Percentiles rank a stretch among this genome's conserved stretches.
These are phyloP conservation scores for Candida andamanensis DNA, from an alignment of 805 yeast species.

Conservation along the genomic window DNA sequence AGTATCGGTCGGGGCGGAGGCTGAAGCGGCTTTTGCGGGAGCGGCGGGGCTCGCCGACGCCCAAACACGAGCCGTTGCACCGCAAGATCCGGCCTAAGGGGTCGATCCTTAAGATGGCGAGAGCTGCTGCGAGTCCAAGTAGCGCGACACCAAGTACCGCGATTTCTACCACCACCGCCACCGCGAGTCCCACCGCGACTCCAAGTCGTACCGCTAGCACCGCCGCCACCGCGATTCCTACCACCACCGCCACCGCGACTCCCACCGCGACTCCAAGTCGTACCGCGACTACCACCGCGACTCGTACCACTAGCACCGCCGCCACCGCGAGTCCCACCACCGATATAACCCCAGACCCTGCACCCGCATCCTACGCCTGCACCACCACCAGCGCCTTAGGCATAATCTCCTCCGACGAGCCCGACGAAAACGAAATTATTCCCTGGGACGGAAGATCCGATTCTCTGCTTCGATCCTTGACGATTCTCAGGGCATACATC, in stretches of 20 bases:
- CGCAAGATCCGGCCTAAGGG: constrained; percentile 36
- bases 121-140: neutral
- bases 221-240: neutral
- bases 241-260: neutral
- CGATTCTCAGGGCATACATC: too few relatives aligned
- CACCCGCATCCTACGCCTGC: too few relatives aligned
- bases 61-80: constrained; percentile 40
- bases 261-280: neutral
- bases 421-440: too few relatives aligned
- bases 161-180: neutral
- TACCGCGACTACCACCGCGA: neutral
- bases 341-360: neutral
- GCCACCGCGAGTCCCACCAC: neutral
- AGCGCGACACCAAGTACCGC: neutral
- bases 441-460: too few relatives aligned
- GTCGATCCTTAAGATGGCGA: constrained; percentile 30
- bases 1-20: constrained; percentile 8
- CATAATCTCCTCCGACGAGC: too few relatives aligned
- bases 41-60: constrained; percentile 24
- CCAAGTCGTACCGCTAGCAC: neutral
- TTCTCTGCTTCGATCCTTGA: too few relatives aligned
- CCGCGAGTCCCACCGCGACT: neutral
- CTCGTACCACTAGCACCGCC: neutral
- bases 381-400: neutral
- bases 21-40: constrained; percentile 1